Base-by-base conservation (phyloP, 2,329 filamentous ascomycete species). In the Colletotrichum lindemuthianum region DNA sequence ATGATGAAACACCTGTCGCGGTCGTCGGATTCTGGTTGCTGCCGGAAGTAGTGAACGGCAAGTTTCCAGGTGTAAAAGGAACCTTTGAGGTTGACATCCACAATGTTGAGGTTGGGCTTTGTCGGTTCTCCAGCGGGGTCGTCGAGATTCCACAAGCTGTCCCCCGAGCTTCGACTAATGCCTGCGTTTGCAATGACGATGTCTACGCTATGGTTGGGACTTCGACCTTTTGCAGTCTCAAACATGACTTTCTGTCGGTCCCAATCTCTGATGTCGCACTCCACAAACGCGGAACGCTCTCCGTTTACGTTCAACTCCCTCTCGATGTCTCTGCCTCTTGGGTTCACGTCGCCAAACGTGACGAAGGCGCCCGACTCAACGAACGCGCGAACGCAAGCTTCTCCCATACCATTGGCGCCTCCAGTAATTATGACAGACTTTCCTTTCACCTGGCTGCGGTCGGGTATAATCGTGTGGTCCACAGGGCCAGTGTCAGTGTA, bases 101-200 rank as follows among this genome's bases (percentile, higher is more conserved):
- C 70, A 13, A 81, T 80, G 15, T 74, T 77, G 3, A 82, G 71
- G 32, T 79, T 68, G 0, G 80, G 81, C 52, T 81, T 79, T 0
- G 69, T 72, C 3, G 74, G 73, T 34, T 72, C 70, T 6, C 61
- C 66, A 12, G 69, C 47, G 2, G 72, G 69, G 33, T 74, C 77
- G 59, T 79, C 74, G 11, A 79, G 63, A 12, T 70, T 72, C 74
- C 76, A 81, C 16, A 82, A 51, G 48, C 72, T 73, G 63, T 81
- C 78, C 0, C 73, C 72, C 1, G 73, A 73, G 34, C 70, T 74
- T n/a, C 74, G 68, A 34, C 71, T 71, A 34, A 83, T 80, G 10
- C 81, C 81, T 1, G 81, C 81, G 67, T 83, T 84, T 2, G 81
- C 80, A 57, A 84, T 77, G 11, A 83, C 81, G 11, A 82, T 69